Conservation (phyloP, 1,139 yeast species). For the Yamadazyma diospyri region DNA sequence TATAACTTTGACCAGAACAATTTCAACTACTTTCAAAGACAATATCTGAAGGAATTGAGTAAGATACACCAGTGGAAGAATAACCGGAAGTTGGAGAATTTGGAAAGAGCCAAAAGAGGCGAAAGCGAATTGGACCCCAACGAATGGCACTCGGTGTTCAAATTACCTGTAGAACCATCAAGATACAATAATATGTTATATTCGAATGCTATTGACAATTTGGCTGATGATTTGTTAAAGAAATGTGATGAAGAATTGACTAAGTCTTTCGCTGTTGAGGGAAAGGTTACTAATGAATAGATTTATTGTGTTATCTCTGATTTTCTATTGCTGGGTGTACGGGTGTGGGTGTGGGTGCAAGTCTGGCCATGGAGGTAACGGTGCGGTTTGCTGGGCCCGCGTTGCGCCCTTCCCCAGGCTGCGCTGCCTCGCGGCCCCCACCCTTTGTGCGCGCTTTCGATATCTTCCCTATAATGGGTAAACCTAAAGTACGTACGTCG, state of each 20-base stretch:
- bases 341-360: no score
- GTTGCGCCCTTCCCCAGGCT: not conserved
- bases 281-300: slow-evolving; percentile 31
- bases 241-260: slow-evolving; percentile 61
- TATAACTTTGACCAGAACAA: slow-evolving; percentile 79
- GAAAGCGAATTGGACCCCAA: slow-evolving; percentile 54
- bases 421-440: not conserved
- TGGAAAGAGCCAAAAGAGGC: slow-evolving; percentile 54
- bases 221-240: slow-evolving; percentile 64
- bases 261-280: slow-evolving; percentile 57
- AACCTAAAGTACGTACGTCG: slow-evolving; percentile 60
- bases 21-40: slow-evolving; percentile 81
- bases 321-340: no score
- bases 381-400: not conserved
- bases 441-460: no score
- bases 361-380: no score
- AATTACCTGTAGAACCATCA: slow-evolving; percentile 73
- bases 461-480: no score
- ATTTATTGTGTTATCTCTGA: not conserved
- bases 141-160: slow-evolving; percentile 68
- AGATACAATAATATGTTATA: slow-evolving; percentile 70
- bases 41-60: slow-evolving; percentile 64
- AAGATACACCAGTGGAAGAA: slow-evolving; percentile 76
- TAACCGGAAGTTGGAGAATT: slow-evolving; percentile 66
- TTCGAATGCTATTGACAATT: slow-evolving; percentile 66